Percentiles rank a stretch among this genome's conserved stretches.
These are phyloP conservation scores for Sarcodon sp. DNA, from an alignment of 768 basidiomycete species.

Conservation along the genomic window DNA sequence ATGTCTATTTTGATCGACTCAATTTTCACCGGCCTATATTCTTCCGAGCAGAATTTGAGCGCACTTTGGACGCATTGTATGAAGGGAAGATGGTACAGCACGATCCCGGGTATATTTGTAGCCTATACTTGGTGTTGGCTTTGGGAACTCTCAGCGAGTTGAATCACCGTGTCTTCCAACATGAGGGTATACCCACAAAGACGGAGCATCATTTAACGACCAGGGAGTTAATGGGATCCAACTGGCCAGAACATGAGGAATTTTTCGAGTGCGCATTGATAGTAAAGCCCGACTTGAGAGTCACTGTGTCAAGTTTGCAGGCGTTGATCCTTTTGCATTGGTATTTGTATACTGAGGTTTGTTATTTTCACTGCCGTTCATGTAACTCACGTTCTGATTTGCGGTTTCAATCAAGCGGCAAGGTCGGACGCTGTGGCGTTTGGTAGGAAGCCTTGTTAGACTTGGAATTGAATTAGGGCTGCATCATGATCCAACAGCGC, in stretches of 20 bases:
- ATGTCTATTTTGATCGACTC: constrained; percentile 66
- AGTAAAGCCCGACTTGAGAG: constrained; percentile 72
- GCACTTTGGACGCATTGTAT: constrained; percentile 53
- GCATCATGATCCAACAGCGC: constrained; percentile 72
- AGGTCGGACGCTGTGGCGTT: constrained; percentile 82
- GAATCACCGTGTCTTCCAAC: constrained; percentile 52
- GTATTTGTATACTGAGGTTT: constrained; percentile 82
- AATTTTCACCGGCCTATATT: constrained; percentile 75
- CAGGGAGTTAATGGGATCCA: constrained; percentile 49
- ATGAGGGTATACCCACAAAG: constrained; percentile 23
- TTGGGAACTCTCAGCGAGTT: constrained; percentile 76
- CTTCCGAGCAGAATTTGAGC: constrained; percentile 53
- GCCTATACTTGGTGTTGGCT: constrained; percentile 65
- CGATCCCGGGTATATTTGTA: constrained; percentile 73
- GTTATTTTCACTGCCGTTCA: constrained; percentile 7
- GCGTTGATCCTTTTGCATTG: constrained; percentile 77
- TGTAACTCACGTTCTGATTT: constrained; percentile 2
- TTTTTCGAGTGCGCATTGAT: constrained; percentile 72
- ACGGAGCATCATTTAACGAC: constrained; percentile 23
- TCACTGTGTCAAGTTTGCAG: constrained; percentile 73
- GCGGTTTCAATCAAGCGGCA: constrained; percentile 41
- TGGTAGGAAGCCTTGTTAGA: constrained; percentile 75
- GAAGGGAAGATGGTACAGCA: constrained; percentile 34
- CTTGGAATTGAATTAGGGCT: constrained; percentile 75
- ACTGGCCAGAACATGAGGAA: constrained; percentile 75